Evolutionary conservation across 345 rosid genomes (phyloP).

Genomic region (Salix arbutifolia): DNA sequence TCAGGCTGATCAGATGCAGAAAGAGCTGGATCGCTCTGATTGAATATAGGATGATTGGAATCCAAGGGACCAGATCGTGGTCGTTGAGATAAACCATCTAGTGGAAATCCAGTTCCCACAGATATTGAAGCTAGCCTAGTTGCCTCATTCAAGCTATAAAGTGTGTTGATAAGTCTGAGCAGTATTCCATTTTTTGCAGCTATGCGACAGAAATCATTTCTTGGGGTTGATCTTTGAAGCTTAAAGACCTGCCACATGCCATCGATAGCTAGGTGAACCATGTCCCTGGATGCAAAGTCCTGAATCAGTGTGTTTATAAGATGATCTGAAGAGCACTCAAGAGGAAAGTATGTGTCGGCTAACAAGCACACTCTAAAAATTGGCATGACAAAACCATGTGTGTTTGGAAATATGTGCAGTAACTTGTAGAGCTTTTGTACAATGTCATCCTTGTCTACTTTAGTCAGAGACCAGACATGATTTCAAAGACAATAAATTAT

Average conservation of each 20-base stretch:
- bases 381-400: background rate
- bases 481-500: background rate
- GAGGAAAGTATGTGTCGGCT: background rate
- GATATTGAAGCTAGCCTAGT: conserved; percentile 72
- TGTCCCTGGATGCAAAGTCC: conserved; percentile 69
- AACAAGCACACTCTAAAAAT: background rate
- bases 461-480: background rate
- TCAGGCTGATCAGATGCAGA: conserved; percentile 60
- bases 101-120: conserved; percentile 51
- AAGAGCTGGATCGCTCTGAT: conserved; percentile 52
- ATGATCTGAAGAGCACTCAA: background rate
- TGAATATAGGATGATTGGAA: conserved; percentile 51
- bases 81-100: conserved; percentile 58
- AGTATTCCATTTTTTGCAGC: conserved; percentile 94
- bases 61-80: conserved; percentile 78
- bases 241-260: conserved; percentile 99
- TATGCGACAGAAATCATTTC: conserved; percentile 88
- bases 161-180: conserved; percentile 83
- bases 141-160: conserved; percentile 94
- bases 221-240: conserved; percentile 89
- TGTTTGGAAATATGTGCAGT: background rate
- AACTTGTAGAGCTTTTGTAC: background rate
- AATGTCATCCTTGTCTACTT: background rate
- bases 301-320: conserved; percentile 23
- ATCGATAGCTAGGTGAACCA: conserved; percentile 98